Percentiles rank a stretch among this genome's conserved stretches.
Conservation (phyloP, 192 early-diverging fungal species). For the Irineochytrium annulatum region DNA sequence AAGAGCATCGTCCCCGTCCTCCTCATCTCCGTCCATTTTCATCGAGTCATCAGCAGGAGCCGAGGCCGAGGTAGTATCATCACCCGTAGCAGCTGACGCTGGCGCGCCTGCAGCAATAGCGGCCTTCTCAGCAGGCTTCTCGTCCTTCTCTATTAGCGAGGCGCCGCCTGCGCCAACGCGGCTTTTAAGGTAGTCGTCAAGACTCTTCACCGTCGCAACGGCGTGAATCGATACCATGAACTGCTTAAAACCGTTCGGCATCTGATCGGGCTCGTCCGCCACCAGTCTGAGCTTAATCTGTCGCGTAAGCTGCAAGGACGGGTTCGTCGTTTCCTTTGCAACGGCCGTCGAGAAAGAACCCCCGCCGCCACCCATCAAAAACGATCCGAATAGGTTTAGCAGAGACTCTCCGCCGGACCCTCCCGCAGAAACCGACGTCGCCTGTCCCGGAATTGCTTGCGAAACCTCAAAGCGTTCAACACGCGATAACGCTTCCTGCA, state of each 20-base stretch:
- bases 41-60: constrained; percentile 16
- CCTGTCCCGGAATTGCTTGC: constrained; percentile 28
- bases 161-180: constrained; percentile 40
- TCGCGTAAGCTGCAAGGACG: constrained; percentile 62
- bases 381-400: not conserved
- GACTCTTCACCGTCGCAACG: constrained; percentile 70
- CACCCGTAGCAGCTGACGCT: constrained; percentile 31
- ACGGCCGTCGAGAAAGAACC: not conserved
- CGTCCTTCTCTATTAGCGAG: not conserved
- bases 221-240: constrained; percentile 80
- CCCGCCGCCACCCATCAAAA: constrained; percentile 3
- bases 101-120: constrained; percentile 25
- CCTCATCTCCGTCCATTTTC: constrained; percentile 27
- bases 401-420: not conserved
- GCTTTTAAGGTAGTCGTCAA: constrained; percentile 77
- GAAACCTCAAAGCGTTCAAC: constrained; percentile 68
- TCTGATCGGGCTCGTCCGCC: constrained; percentile 45
- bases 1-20: constrained; percentile 31
- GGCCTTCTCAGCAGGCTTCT: constrained; percentile 24
- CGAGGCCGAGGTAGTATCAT: constrained; percentile 24
- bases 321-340: constrained; percentile 15
- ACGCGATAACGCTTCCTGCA: constrained; percentile 70
- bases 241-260: constrained; percentile 44
- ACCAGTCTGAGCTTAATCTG: constrained; percentile 67
- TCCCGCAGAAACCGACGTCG: too few relatives aligned